Evolutionary conservation across 2,329 filamentous ascomycete species (phyloP), one percentile per base, ranked within the genome.

Genomic region (Metarhizium rileyi): DNA sequence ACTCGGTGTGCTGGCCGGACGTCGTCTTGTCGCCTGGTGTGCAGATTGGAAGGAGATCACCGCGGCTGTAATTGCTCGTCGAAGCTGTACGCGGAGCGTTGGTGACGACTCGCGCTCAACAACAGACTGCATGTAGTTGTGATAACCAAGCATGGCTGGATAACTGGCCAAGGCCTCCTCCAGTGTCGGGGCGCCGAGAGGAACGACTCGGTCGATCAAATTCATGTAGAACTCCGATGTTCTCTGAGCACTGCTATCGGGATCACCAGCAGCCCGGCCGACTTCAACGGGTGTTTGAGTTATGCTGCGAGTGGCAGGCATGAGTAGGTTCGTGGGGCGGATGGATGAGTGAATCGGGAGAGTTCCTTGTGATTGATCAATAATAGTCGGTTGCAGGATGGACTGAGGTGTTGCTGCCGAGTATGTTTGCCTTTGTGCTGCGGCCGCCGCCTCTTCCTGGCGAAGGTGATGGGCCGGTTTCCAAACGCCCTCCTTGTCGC

Each of bases 401-500:
- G 50, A 33, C 12, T 48, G 45, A 8, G 40, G 42, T 10, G 35
- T 38, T 5, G 44, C 25, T 5, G 48, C 36, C 14, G 26, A 35
- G 5, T 52, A 38, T 52, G 55, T 58, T 4, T 61, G 58, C 33
- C 63, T 59, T 33, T 66, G 65, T 14, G 79, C 79, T 16, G 76
- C 71, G 1, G 70, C 66, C 0, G 79, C 76, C 2, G 82, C 84
- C 51, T 87, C 83, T 61, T 87, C 84, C 63, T 94, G 88, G 36
- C 82, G 77, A 9, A 95, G 73, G 42, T 80, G 80, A 56, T 91
- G 87, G 30, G 82, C 81, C 48, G 84, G 81, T 56, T 83, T 83
- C 90, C 93, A 97, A 25, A 86, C 80, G 2, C 90, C 90, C 56
- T 93, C 83, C 56, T 82, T 80, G 55, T 94, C 86, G 53, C 88